phyloP scores from a whole-genome alignment of 371 early-diverging fungal genomes.

The Zancudomyces culisetae region DNA sequence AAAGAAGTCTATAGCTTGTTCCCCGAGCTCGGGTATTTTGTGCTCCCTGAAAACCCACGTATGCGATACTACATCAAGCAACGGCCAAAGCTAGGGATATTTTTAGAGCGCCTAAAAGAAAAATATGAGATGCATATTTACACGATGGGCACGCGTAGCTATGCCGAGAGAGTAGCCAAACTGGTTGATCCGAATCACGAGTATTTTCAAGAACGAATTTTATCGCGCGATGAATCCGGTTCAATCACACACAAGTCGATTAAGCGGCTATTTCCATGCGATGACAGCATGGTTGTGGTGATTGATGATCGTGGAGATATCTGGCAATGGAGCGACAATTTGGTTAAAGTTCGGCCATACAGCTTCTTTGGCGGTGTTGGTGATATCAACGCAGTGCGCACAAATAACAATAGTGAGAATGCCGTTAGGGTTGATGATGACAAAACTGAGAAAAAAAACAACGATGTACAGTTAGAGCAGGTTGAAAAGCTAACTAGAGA shows the following conservation, averaged over 20 bases:
- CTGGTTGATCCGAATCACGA: conserved; percentile 71
- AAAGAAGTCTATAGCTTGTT: no score
- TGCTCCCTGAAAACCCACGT: conserved; percentile 41
- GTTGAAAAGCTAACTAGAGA: no score
- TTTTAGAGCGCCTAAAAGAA: conserved; percentile 44
- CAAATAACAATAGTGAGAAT: conserved; percentile 11
- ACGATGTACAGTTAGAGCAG: no score
- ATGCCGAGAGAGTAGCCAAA: conserved; percentile 77
- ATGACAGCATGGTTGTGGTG: conserved; percentile 92
- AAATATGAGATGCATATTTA: conserved; percentile 95
- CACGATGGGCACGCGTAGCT: conserved; percentile 94
- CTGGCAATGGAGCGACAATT: conserved; percentile 83
- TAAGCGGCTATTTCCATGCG: conserved; percentile 83
- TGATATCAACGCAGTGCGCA: conserved; percentile 64
- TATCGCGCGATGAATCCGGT: conserved; percentile 91
- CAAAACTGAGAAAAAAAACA: no score
- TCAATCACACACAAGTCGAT: conserved; percentile 66
- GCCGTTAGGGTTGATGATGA: no score
- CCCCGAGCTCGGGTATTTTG: conserved; percentile 59
- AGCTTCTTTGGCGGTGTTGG: conserved; percentile 85
- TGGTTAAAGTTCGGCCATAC: conserved; percentile 81
- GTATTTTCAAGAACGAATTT: conserved; percentile 75
- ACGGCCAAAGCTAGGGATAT: conserved; percentile 63
- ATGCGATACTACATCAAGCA: conserved; percentile 65
- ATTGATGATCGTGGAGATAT: conserved; percentile 97